Conservation (phyloP, 257 asterid species). For the Gentiana macrophylla region DNA sequence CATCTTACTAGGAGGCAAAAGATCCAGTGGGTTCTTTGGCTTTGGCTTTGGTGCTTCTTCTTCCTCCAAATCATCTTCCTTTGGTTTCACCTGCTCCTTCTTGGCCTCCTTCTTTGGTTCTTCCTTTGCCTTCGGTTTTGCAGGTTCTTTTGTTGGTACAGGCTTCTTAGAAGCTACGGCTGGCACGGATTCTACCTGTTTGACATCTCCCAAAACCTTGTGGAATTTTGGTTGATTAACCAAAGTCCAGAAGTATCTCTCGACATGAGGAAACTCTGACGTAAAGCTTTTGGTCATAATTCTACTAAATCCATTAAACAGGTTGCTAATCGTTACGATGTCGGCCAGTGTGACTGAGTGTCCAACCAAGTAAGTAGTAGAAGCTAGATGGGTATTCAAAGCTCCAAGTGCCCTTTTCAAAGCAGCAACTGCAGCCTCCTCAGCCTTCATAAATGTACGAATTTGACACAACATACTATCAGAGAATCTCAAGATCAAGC, state of each 20-base stretch:
- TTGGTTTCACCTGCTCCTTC: conserved; percentile 26
- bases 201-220: conserved; percentile 55
- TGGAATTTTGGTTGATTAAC: conserved; percentile 75
- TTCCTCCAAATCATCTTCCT: conserved; percentile 9
- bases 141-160: conserved; percentile 51
- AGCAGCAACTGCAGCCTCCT: conserved; percentile 54
- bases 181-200: conserved; percentile 54
- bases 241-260: conserved; percentile 85
- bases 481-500: not conserved
- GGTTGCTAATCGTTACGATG: conserved; percentile 52
- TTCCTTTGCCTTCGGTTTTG: conserved; percentile 57
- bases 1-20: conserved; percentile 89
- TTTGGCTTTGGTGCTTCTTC: conserved; percentile 77
- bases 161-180: conserved; percentile 72
- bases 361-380: conserved; percentile 85
- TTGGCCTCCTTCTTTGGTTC: conserved; percentile 51
- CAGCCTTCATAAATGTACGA: conserved; percentile 34
- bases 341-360: conserved; percentile 78
- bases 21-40: conserved; percentile 89
- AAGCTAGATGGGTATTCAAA: conserved; percentile 65
- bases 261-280: conserved; percentile 82
- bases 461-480: not conserved
- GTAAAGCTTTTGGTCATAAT: conserved; percentile 75
- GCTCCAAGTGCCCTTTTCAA: conserved; percentile 69
- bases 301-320: conserved; percentile 26